phyloP scores from a whole-genome alignment of 345 rosid species.

The Dipteronia dyeriana region DNA sequence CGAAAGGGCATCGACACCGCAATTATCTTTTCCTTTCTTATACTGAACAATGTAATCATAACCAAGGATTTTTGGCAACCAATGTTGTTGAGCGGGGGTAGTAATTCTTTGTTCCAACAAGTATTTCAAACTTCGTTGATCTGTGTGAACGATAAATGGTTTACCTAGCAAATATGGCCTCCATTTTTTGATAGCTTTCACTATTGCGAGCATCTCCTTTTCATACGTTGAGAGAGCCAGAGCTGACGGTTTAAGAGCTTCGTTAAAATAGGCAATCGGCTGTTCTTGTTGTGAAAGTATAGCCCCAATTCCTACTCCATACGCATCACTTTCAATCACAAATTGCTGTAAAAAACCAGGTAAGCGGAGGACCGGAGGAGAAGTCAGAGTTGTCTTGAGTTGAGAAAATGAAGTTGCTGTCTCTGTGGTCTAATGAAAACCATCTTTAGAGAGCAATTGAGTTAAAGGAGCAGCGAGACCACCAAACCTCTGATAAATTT shows the following conservation, averaged over 20 bases:
- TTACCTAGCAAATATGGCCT: neutral
- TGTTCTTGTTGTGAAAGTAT: neutral
- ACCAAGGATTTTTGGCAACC: neutral
- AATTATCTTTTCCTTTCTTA: too few relatives aligned
- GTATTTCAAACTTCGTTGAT: conserved; percentile 12
- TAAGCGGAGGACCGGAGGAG: neutral
- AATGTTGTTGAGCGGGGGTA: neutral
- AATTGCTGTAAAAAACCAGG: neutral
- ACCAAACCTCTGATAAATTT: too few relatives aligned
- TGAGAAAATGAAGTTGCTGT: neutral
- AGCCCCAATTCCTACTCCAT: neutral
- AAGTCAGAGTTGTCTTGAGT: neutral
- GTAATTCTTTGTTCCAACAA: neutral
- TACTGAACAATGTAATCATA: too few relatives aligned
- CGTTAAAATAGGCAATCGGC: neutral
- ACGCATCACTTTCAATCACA: neutral
- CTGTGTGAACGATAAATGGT: neutral
- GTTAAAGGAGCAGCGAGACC: too few relatives aligned
- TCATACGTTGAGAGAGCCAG: neutral
- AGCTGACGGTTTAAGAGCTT: neutral
- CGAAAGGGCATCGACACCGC: too few relatives aligned
- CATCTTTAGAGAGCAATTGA: too few relatives aligned
- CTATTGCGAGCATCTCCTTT: neutral
- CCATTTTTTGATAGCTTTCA: neutral
- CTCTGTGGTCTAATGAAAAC: neutral